phyloP scores from a whole-genome alignment of 129 eudicot genomes.

The Rutidosis leptorrhynchoides region DNA sequence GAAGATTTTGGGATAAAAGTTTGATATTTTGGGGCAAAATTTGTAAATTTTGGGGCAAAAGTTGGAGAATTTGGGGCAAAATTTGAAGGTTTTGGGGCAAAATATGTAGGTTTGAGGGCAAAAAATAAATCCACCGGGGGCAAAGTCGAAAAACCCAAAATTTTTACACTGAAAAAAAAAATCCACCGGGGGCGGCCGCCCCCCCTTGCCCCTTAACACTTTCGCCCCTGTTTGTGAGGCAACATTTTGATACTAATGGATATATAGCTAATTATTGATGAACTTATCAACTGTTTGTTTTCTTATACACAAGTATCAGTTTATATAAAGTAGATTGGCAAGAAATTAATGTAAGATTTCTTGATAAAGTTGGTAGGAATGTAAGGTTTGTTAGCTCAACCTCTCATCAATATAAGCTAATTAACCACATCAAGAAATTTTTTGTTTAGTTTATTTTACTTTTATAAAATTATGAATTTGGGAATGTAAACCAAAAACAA shows the following conservation, averaged over 20 bases:
- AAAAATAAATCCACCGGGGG: no score
- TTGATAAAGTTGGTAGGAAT: conserved; percentile 38
- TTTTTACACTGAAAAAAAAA: no score
- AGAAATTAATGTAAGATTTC: conserved; percentile 18
- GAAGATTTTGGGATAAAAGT: no score
- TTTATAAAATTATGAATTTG: not conserved
- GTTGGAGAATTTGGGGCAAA: no score
- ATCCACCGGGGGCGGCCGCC: no score
- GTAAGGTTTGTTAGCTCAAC: conserved; percentile 31
- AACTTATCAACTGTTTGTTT: conserved; percentile 4
- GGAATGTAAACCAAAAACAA: not conserved
- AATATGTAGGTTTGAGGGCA: no score
- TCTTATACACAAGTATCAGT: not conserved
- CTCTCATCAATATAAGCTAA: conserved; percentile 16
- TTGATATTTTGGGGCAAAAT: no score
- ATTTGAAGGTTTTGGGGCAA: no score
- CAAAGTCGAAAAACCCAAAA: no score
- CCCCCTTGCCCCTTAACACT: no score
- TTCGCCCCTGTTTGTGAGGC: no score
- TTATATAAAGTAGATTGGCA: conserved; percentile 20
- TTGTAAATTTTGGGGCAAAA: no score
- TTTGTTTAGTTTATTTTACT: not conserved
- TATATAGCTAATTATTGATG: conserved; percentile 8
- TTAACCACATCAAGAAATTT: not conserved
- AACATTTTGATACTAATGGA: conserved; percentile 11